Percentiles rank a stretch among this genome's conserved stretches.
Evolutionary conservation across 1,139 yeast species (phyloP).

Genomic region (Geotrichum carabidarum): DNA sequence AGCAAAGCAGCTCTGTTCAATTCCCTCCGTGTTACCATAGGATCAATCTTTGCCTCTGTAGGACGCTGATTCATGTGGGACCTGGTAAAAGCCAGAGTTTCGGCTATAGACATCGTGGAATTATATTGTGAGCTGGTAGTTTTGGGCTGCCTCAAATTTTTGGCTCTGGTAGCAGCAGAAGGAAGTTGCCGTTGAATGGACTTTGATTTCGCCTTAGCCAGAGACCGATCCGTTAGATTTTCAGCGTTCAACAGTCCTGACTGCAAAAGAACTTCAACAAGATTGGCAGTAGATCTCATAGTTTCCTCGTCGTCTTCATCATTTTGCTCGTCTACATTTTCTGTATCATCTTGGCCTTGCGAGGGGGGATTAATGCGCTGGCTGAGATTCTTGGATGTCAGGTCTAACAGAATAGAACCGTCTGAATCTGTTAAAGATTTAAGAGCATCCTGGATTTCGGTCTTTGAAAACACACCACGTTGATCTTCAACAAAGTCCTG

Average conservation of each 20-base stretch:
- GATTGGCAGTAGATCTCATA: conserved; percentile 11
- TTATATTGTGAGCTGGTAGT: conserved; percentile 28
- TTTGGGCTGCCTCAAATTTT: not conserved
- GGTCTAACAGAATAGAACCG: conserved; percentile 10
- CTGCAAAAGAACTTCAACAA: conserved; percentile 14
- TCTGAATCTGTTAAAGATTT: conserved; percentile 14
- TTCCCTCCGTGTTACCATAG: conserved; percentile 27
- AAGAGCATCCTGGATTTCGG: conserved; percentile 16
- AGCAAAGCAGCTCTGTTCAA: conserved; percentile 10
- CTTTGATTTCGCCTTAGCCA: not conserved
- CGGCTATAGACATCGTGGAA: conserved; percentile 53
- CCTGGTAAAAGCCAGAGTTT: conserved; percentile 56
- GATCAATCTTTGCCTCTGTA: conserved; percentile 27
- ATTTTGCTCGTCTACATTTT: not conserved
- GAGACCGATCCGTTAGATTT: conserved; percentile 2
- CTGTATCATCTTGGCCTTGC: conserved; percentile 1
- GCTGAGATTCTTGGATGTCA: conserved; percentile 5
- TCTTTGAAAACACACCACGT: conserved; percentile 5
- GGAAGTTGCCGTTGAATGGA: not conserved
- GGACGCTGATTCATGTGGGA: conserved; percentile 34
- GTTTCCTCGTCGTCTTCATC: conserved; percentile 14
- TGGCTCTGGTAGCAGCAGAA: conserved; percentile 5
- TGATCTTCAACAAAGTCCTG: conserved; percentile 2
- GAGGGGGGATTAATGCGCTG: not conserved
- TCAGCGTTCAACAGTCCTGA: conserved; percentile 14